phyloP scores from a whole-genome alignment of 1,139 yeast species.

The Taiozyma sp. region DNA sequence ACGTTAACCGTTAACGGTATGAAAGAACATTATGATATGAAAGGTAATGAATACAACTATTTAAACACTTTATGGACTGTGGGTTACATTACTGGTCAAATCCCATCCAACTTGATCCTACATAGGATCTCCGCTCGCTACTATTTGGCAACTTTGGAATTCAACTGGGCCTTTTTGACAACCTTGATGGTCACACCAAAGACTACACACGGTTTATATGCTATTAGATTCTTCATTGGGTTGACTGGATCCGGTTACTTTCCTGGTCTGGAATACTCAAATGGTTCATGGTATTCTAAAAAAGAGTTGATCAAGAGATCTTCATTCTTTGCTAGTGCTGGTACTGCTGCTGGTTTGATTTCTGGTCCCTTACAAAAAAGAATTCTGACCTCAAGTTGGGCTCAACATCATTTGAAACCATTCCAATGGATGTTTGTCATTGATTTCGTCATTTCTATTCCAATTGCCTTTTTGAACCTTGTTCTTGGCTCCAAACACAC shows the following conservation, averaged over 20 bases:
- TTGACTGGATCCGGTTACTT: slow-evolving; percentile 54
- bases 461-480: slow-evolving; percentile 33
- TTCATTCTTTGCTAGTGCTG: slow-evolving; percentile 18
- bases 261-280: slow-evolving; percentile 40
- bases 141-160: slow-evolving; percentile 47
- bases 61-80: slow-evolving; percentile 51
- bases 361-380: slow-evolving; percentile 26
- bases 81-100: slow-evolving; percentile 56
- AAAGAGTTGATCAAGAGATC: slow-evolving; percentile 35
- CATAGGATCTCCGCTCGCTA: slow-evolving; percentile 49
- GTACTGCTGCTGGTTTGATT: slow-evolving; percentile 30
- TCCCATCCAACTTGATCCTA: slow-evolving; percentile 52
- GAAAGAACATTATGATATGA: slow-evolving; percentile 47
- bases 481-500: slow-evolving; percentile 17
- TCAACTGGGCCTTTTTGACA: slow-evolving; percentile 54
- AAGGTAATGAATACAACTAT: slow-evolving; percentile 47
- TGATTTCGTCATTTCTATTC: slow-evolving; percentile 46
- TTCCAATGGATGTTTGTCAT: slow-evolving; percentile 52
- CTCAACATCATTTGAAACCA: slow-evolving; percentile 35
- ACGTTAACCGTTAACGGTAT: slow-evolving; percentile 57
- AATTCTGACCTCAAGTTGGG: slow-evolving; percentile 14
- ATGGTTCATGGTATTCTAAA: slow-evolving; percentile 45
- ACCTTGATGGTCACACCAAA: slow-evolving; percentile 42
- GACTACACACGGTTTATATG: slow-evolving; percentile 42
- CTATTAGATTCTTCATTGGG: slow-evolving; percentile 53